Percentiles rank a stretch among this genome's conserved stretches.
phyloP scores from a whole-genome alignment of 2,329 filamentous ascomycete genomes.

The Exophiala mesophila region DNA sequence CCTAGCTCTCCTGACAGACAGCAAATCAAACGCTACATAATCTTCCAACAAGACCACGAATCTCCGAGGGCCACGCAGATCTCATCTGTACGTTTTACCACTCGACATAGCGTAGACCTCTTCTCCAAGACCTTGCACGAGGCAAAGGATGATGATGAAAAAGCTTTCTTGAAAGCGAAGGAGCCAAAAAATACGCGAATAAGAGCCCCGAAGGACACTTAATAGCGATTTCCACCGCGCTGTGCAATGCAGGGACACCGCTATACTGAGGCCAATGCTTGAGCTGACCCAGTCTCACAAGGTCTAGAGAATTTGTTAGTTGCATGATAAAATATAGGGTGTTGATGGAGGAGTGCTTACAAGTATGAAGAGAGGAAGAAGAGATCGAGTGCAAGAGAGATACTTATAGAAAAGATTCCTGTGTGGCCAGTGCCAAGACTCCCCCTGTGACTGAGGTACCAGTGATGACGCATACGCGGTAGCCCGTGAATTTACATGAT shows the following conservation, averaged over 20 bases:
- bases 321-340: slow-evolving; percentile 1
- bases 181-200: slow-evolving; percentile 29
- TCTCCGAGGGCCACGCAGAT: no score
- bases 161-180: slow-evolving; percentile 10
- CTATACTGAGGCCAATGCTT: slow-evolving; percentile 25
- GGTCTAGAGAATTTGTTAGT: slow-evolving; percentile 8
- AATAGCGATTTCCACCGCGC: slow-evolving; percentile 24
- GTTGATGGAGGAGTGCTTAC: slow-evolving; percentile 3
- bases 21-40: no score
- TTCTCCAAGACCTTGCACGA: slow-evolving; percentile 27
- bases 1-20: no score
- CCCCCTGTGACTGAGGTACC: no score
- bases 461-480: no score
- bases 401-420: no score
- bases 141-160: slow-evolving; percentile 26
- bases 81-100: no score
- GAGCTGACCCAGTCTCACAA: slow-evolving; percentile 26
- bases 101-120: no score
- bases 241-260: slow-evolving; percentile 29
- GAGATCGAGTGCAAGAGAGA: slow-evolving; percentile 3
- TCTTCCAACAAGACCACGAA: no score
- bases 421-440: no score
- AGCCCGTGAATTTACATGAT: no score
- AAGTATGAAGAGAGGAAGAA: slow-evolving; percentile 7
- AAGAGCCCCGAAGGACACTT: slow-evolving; percentile 29